Evolutionary conservation across 768 basidiomycete genomes (phyloP), one percentile per base, ranked within the genome.

Genomic region (Chalciporus pseudorubinellus): DNA sequence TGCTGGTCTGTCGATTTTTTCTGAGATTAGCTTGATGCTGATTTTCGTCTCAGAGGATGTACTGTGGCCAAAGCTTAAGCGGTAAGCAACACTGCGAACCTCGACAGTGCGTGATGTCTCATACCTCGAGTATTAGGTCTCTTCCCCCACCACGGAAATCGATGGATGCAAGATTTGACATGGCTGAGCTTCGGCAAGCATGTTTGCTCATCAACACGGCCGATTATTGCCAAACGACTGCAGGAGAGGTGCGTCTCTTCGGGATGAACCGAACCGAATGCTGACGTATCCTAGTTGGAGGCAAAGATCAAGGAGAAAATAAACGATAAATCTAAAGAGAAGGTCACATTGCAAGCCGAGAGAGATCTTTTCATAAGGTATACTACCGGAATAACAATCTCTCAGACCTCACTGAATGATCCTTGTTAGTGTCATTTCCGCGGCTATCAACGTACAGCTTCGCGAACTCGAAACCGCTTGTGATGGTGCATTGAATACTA

Each of bases 171-270:
- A 81, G 88, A n/a, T 79, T 84, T 28, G 94, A 97, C 64, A 55
- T 79, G 8, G 75, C 76, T 4, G 86, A 94, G 52, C 68, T 98
- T 28, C 84, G 82, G 60, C 90, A 89, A 55, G 84, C 90, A 0
- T 94, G 92, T 64, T 73, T 92, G n/a, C 72, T 95, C 21, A 85
- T 99, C 63, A 98, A 99, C 62, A 99, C 97, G 0, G 95, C 95
- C 1, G 95, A 98, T 64, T 99, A 98, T 65, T 99, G 97, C 63
- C 89, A 94, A 56, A 83, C 82, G 1, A 99, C 95, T 3, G 91
- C 95, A 1, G 63, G 83, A 18, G 92, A 97, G 80, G 94, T 87
- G 59, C 10, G 74, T 52, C 11, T 46, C 28, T 43, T 18, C 12
- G 8, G 34, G 31, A 38, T 18, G 1, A 20, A 19, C 13, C 9